Conservation (phyloP, 208 protist genomes). For the Crithidia fasciculata region DNA sequence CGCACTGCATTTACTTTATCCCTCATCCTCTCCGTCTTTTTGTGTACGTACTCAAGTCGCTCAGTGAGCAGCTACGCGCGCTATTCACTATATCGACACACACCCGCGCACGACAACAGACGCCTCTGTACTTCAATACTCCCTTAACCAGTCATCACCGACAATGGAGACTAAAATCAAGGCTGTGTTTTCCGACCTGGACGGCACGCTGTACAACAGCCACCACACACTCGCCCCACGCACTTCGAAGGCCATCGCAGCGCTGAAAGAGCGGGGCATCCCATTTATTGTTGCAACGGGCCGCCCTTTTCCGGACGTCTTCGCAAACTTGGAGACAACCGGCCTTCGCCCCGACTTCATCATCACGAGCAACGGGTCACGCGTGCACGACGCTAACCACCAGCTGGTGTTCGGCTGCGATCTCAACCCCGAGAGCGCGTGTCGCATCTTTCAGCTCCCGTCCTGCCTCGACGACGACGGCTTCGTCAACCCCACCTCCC, state of each 20-base stretch:
- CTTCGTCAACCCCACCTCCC: neutral
- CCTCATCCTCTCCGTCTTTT: too few species aligned
- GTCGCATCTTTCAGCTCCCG: slow-evolving; percentile 47
- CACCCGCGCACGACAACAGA: too few species aligned
- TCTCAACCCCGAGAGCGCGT: slow-evolving; percentile 43
- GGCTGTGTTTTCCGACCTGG: slow-evolving; percentile 52
- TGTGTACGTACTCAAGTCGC: too few species aligned
- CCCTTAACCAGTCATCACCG: too few species aligned
- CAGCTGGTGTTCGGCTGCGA: slow-evolving; percentile 42
- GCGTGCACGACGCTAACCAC: slow-evolving; percentile 51
- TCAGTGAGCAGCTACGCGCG: too few species aligned
- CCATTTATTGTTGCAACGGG: slow-evolving; percentile 60
- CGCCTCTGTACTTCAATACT: too few species aligned
- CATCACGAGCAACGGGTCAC: slow-evolving; percentile 78
- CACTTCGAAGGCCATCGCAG: slow-evolving; percentile 39
- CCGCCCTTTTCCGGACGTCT: slow-evolving; percentile 65
- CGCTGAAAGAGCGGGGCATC: slow-evolving; percentile 31
- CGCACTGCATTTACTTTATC: too few species aligned
- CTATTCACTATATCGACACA: too few species aligned
- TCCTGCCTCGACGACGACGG: slow-evolving; percentile 18
- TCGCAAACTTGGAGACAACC: slow-evolving; percentile 51
- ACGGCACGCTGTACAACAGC: slow-evolving; percentile 65
- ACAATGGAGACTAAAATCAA: slow-evolving; percentile 14
- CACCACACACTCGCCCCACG: slow-evolving; percentile 36
- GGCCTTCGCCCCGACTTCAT: slow-evolving; percentile 59